Evolutionary conservation across 2,329 filamentous ascomycete species (phyloP).

Genomic region (Colletotrichum sp.): DNA sequence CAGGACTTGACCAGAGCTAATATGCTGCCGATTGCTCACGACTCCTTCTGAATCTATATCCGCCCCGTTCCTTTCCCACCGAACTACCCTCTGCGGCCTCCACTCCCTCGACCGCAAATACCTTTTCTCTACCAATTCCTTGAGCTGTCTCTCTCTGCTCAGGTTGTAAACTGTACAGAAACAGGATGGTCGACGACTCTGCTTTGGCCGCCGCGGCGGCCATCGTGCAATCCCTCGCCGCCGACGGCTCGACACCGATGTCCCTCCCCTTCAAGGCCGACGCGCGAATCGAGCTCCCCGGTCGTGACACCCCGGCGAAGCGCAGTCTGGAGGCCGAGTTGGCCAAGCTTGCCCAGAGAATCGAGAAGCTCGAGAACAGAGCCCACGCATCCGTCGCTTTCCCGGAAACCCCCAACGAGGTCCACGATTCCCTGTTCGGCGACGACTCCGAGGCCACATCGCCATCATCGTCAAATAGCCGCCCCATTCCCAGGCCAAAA

Average conservation of each 20-base stretch:
- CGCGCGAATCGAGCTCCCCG: conserved; percentile 72
- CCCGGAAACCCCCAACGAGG: conserved; percentile 84
- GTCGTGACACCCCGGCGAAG: conserved; percentile 77
- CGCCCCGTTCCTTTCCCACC: conserved; percentile 2
- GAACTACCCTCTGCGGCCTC: background rate
- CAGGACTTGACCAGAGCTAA: conserved; percentile 16
- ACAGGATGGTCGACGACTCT: conserved; percentile 58
- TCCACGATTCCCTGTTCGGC: conserved; percentile 66
- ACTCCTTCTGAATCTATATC: conserved; percentile 13
- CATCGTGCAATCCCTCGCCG: conserved; percentile 58
- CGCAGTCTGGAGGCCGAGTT: conserved; percentile 82
- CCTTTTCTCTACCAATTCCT: background rate
- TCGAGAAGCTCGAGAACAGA: conserved; percentile 83
- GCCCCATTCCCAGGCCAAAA: conserved; percentile 22
- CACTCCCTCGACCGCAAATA: background rate
- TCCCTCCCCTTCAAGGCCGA: conserved; percentile 45
- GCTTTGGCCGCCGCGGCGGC: conserved; percentile 58
- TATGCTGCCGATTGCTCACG: conserved; percentile 20
- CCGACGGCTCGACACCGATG: conserved; percentile 42
- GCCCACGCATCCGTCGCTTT: conserved; percentile 67
- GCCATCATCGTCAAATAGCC: conserved; percentile 46
- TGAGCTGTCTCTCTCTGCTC: background rate
- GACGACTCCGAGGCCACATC: conserved; percentile 57
- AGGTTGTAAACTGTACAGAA: background rate
- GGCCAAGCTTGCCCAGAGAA: conserved; percentile 74